Conservation (phyloP, 2,329 filamentous ascomycete genomes). For the Colletotrichum musae region DNA sequence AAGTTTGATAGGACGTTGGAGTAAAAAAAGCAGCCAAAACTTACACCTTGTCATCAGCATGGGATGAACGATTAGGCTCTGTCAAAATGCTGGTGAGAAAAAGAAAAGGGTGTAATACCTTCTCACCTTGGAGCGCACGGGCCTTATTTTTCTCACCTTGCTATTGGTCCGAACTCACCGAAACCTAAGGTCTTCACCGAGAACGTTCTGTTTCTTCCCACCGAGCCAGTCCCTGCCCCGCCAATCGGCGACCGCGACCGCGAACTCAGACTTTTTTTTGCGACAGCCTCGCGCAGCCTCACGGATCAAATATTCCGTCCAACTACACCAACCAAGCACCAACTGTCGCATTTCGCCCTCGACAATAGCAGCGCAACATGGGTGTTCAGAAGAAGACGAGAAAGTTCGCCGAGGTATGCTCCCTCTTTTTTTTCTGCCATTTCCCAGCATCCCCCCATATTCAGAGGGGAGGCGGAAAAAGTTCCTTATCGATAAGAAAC, state of each 20-base stretch:
- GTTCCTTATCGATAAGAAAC: conserved; percentile 36
- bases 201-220: conserved; percentile 34
- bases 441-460: no score
- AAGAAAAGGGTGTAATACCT: conserved; percentile 11
- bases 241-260: no score
- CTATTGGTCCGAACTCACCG: conserved; percentile 8
- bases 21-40: no score
- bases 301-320: conserved; percentile 1
- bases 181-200: conserved; percentile 28
- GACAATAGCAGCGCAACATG: conserved; percentile 66
- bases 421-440: conserved; percentile 40
- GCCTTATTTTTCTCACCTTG: no score
- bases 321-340: conserved; percentile 9
- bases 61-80: background rate
- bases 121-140: conserved; percentile 20
- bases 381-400: conserved; percentile 90
- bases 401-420: conserved; percentile 82
- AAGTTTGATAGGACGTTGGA: no score
- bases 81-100: background rate
- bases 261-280: no score
- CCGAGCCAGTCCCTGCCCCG: conserved; percentile 4
- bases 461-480: conserved; percentile 12
- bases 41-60: background rate
- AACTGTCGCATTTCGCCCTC: conserved; percentile 8
- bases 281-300: conserved; percentile 35